Conservation (phyloP, 257 asterid genomes). For the Rauvolfia tetraphylla region DNA sequence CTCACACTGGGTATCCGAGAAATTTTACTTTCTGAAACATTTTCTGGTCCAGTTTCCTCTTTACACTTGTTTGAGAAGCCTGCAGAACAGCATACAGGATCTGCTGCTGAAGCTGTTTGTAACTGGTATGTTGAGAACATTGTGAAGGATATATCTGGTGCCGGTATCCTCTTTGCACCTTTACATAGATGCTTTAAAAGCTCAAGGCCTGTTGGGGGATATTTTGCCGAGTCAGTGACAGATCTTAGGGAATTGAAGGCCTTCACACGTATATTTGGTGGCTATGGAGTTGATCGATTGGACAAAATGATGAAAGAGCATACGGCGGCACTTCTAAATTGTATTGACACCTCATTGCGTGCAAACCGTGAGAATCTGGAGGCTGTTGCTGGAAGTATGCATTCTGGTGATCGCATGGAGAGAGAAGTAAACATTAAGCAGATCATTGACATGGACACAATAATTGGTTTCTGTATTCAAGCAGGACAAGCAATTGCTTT, state of each 20-base stretch:
- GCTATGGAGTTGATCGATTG: constrained; percentile 89
- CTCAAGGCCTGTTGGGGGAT: constrained; percentile 94
- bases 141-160: constrained; percentile 82
- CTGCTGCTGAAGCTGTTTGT: constrained; percentile 88
- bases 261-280: constrained; percentile 81
- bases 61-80: constrained; percentile 88
- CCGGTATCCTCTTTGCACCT: constrained; percentile 89
- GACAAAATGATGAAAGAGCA: constrained; percentile 95
- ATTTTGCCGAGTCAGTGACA: constrained; percentile 85
- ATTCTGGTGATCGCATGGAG: constrained; percentile 74
- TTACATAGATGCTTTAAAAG: constrained; percentile 88
- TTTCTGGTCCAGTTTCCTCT: constrained; percentile 94
- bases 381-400: constrained; percentile 93
- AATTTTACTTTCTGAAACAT: constrained; percentile 84
- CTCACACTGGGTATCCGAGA: constrained; percentile 93
- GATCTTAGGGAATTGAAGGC: constrained; percentile 78
- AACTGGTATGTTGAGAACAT: constrained; percentile 94
- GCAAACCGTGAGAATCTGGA: constrained; percentile 92
- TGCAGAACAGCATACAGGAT: constrained; percentile 74
- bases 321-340: constrained; percentile 87
- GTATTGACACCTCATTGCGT: constrained; percentile 86
- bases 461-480: constrained; percentile 91
- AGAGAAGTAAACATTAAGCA: constrained; percentile 76
- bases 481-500: constrained; percentile 93
- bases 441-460: constrained; percentile 90